Percentiles rank a stretch among this genome's conserved stretches.
phyloP scores from a whole-genome alignment of 371 early-diverging fungal genomes.

The Syncephalastrum monosporum region DNA sequence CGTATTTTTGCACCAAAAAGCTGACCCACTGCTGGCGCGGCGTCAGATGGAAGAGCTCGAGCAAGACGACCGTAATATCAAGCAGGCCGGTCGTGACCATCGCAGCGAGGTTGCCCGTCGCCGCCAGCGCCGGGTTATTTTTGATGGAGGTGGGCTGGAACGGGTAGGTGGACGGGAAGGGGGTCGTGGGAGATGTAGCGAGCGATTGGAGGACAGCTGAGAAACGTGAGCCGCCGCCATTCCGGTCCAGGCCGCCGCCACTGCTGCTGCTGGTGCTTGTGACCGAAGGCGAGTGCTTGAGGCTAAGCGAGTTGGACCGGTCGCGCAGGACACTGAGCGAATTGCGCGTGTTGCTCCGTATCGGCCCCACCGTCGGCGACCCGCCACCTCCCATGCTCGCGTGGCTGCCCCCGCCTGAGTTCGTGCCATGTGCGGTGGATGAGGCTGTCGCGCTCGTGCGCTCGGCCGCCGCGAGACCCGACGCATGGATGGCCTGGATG shows the following conservation, averaged over 20 bases:
- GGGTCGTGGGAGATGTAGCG: constrained; percentile 38
- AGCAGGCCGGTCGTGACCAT: constrained; percentile 48
- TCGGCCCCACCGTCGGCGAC: background rate
- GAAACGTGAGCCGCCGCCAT: constrained; percentile 6
- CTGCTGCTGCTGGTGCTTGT: background rate
- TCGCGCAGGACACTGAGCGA: constrained; percentile 25
- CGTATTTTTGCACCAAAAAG: constrained; percentile 33
- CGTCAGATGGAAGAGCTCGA: constrained; percentile 48
- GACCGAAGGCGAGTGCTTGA: constrained; percentile 10
- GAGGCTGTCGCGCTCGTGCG: constrained; percentile 2
- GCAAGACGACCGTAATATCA: constrained; percentile 46
- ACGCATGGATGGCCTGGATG: constrained; percentile 38
- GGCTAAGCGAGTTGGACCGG: constrained; percentile 18
- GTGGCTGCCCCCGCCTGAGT: background rate
- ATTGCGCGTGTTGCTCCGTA: constrained; percentile 3
- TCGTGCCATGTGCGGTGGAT: background rate
- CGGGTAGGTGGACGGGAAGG: constrained; percentile 43
- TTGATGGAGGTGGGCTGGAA: constrained; percentile 28
- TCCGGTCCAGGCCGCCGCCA: background rate
- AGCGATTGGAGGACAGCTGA: constrained; percentile 38
- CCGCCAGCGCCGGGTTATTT: constrained; percentile 7
- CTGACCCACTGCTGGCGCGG: constrained; percentile 42
- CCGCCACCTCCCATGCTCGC: background rate
- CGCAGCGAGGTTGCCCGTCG: constrained; percentile 24
- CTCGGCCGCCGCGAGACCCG: constrained; percentile 9